A percentile compares a stretch with the other conserved stretches of the same genome.
phyloP scores from a whole-genome alignment of 495 filamentous ascomycete species.

The Peziza echinospora region DNA sequence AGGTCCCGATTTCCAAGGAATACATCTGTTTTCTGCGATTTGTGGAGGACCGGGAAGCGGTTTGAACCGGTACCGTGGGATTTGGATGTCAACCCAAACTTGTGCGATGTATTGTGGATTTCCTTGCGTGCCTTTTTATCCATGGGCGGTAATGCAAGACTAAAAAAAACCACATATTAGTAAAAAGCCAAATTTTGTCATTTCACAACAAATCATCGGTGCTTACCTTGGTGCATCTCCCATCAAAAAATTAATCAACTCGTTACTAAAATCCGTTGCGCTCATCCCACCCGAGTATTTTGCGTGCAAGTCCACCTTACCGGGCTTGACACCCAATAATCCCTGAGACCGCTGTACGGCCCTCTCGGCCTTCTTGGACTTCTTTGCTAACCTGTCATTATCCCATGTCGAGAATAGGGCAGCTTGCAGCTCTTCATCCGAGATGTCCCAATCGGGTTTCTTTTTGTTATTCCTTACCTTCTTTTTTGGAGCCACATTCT shows the following conservation, averaged over 20 bases:
- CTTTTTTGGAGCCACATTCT: constrained; percentile 22
- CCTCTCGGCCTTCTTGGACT: constrained; percentile 49
- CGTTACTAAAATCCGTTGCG: constrained; percentile 43
- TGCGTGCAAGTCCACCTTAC: constrained; percentile 40
- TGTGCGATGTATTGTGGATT: constrained; percentile 51
- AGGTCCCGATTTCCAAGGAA: not conserved
- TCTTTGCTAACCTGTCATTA: constrained; percentile 67
- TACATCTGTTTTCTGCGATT: constrained; percentile 27
- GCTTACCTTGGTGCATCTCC: constrained; percentile 41
- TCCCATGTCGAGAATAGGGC: constrained; percentile 34
- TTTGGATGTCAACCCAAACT: constrained; percentile 58
- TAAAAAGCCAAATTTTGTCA: not conserved
- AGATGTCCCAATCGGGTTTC: constrained; percentile 31
- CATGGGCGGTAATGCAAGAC: constrained; percentile 67
- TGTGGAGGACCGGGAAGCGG: constrained; percentile 57
- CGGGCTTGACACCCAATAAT: constrained; percentile 41
- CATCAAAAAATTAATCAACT: constrained; percentile 50
- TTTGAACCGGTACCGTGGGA: constrained; percentile 38
- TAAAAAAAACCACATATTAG: constrained; percentile 17
- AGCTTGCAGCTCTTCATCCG: constrained; percentile 54
- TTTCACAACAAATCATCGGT: no score
- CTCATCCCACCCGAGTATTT: constrained; percentile 58
- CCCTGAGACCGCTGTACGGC: constrained; percentile 60
- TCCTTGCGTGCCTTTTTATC: constrained; percentile 49
- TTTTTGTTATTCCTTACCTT: constrained; percentile 36